These are phyloP conservation scores for Aquanectria penicillioides DNA, from an alignment of 2,329 filamentous ascomycete species.

Conservation along the genomic window DNA sequence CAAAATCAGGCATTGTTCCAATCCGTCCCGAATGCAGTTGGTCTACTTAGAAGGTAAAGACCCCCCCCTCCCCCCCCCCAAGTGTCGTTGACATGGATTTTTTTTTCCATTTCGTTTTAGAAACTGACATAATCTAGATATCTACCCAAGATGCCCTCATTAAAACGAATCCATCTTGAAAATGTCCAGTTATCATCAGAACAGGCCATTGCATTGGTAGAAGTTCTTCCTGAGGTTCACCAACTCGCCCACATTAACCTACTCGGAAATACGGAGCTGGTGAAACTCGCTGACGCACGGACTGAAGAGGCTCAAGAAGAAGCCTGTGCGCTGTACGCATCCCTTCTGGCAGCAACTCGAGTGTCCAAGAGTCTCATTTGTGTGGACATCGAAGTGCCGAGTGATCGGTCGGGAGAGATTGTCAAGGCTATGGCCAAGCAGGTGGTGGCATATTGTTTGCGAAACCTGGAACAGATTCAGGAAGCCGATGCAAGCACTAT, in stretches of 20 bases:
- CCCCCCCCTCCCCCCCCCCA: too few relatives aligned
- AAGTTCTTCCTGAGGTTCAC: slow-evolving; percentile 86
- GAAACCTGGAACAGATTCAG: slow-evolving; percentile 86
- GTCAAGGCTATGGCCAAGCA: slow-evolving; percentile 93
- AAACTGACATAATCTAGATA: slow-evolving; percentile 59
- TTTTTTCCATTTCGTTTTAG: too few relatives aligned
- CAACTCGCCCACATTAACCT: slow-evolving; percentile 88
- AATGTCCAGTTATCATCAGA: slow-evolving; percentile 87
- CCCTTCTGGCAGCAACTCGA: slow-evolving; percentile 86
- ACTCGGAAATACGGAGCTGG: slow-evolving; percentile 80
- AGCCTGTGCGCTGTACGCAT: slow-evolving; percentile 92
- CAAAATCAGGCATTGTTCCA: slow-evolving; percentile 87
- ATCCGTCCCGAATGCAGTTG: slow-evolving; percentile 76
- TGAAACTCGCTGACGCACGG: slow-evolving; percentile 76
- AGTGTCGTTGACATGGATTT: too few relatives aligned
- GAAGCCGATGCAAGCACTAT: slow-evolving; percentile 68
- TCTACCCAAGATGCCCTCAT: slow-evolving; percentile 77
- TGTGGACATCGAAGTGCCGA: slow-evolving; percentile 90
- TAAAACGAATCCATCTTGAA: slow-evolving; percentile 88
- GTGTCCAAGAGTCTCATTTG: slow-evolving; percentile 86
- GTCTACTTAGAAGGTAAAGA: slow-evolving; percentile 80
- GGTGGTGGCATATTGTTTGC: slow-evolving; percentile 92
- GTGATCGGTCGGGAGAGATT: slow-evolving; percentile 83
- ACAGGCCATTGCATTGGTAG: slow-evolving; percentile 89
- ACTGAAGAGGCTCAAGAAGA: slow-evolving; percentile 89